phyloP scores from a whole-genome alignment of 768 basidiomycete genomes.

The Fomitopsis pulvina region DNA sequence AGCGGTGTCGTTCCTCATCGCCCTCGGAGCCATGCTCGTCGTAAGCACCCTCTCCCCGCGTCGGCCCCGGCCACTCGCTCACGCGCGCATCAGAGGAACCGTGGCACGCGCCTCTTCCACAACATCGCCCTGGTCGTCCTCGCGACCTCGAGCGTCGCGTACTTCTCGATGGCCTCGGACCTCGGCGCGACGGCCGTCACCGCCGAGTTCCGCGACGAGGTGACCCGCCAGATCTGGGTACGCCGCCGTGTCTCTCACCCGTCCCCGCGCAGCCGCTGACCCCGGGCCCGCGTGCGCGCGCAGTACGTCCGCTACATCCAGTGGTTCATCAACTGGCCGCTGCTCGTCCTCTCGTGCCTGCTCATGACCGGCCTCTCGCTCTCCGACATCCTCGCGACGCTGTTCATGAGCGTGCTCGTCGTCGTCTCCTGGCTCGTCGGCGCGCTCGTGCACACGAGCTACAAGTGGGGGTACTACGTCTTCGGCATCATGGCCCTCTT shows the following conservation, averaged over 20 bases:
- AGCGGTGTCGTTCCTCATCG: conserved; percentile 29
- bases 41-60: conserved; percentile 8
- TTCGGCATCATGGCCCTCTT: conserved; percentile 41
- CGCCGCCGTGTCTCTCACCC: background rate
- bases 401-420: conserved; percentile 42
- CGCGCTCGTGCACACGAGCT: conserved; percentile 40
- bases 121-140: conserved; percentile 41
- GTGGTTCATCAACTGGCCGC: conserved; percentile 51
- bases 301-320: conserved; percentile 51
- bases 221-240: conserved; percentile 38
- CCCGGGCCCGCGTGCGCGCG: background rate
- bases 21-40: conserved; percentile 30
- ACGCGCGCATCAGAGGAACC: conserved; percentile 22
- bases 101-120: conserved; percentile 43
- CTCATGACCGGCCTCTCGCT: conserved; percentile 42
- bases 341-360: conserved; percentile 40
- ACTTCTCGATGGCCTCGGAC: conserved; percentile 53
- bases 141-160: conserved; percentile 38
- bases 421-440: conserved; percentile 43
- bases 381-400: conserved; percentile 37
- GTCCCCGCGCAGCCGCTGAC: background rate
- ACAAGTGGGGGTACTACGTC: conserved; percentile 49
- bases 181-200: conserved; percentile 40
- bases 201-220: conserved; percentile 32
- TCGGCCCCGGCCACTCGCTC: background rate